A percentile compares a stretch with the other conserved stretches of the same genome.
Conservation (phyloP, 2,329 filamentous ascomycete species). For the Laburnicola sp. region DNA sequence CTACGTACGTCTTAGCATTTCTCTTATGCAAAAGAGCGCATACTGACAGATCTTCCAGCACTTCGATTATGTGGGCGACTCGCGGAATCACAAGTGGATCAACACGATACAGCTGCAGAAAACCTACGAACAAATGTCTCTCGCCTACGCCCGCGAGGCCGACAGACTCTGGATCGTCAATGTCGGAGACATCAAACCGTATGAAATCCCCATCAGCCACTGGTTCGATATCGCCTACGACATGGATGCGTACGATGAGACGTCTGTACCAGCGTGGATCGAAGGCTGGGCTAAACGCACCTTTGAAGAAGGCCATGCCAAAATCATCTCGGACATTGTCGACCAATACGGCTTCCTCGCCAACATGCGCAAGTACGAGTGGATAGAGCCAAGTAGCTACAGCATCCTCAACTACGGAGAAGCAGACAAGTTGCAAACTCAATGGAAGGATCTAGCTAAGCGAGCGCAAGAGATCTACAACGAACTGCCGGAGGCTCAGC, state of each 20-base stretch:
- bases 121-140: constrained; percentile 67
- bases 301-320: constrained; percentile 56
- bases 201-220: constrained; percentile 68
- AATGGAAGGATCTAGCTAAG: constrained; percentile 58
- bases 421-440: constrained; percentile 59
- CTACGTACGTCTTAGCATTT: constrained; percentile 46
- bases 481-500: constrained; percentile 53
- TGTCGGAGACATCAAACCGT: constrained; percentile 67
- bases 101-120: constrained; percentile 68
- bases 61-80: constrained; percentile 65
- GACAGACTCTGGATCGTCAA: constrained; percentile 69
- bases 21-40: neutral
- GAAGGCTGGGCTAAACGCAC: constrained; percentile 60
- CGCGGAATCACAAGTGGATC: constrained; percentile 62
- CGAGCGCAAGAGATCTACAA: constrained; percentile 62
- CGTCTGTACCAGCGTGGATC: constrained; percentile 61
- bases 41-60: constrained; percentile 49
- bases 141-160: constrained; percentile 62
- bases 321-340: constrained; percentile 56
- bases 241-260: constrained; percentile 58
- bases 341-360: constrained; percentile 61
- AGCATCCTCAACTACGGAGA: constrained; percentile 67
- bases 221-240: constrained; percentile 72
- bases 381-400: constrained; percentile 62
- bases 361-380: constrained; percentile 64